phyloP scores from a whole-genome alignment of 176 grass and related monocot genomes.

The Pontederia paniculata region DNA sequence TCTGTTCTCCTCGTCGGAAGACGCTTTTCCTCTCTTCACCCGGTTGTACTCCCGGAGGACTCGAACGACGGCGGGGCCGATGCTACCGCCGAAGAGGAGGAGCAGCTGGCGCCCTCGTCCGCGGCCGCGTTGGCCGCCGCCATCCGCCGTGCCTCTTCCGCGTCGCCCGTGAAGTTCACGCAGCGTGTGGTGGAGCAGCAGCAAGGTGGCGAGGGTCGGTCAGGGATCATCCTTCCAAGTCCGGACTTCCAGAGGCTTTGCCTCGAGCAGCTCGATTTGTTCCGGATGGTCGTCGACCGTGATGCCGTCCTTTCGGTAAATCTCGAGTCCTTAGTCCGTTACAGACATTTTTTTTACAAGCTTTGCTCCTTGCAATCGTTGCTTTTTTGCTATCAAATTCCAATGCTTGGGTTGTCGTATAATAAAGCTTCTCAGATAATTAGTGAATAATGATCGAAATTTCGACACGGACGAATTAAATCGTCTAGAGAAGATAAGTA shows the following conservation, averaged over 20 bases:
- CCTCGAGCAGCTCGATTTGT: conserved; percentile 58
- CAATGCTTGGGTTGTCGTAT: too few relatives aligned
- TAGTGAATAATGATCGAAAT: too few relatives aligned
- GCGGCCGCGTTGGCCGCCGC: conserved; percentile 36
- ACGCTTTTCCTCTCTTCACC: conserved; percentile 12
- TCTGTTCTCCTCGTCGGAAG: neutral
- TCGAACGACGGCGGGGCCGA: neutral
- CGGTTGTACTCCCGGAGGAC: conserved; percentile 7
- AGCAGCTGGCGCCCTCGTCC: conserved; percentile 27
- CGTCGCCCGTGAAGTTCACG: conserved; percentile 46
- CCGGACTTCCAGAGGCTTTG: conserved; percentile 50
- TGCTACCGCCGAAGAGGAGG: too few relatives aligned
- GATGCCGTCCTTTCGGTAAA: conserved; percentile 50
- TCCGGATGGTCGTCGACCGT: conserved; percentile 32
- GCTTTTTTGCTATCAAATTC: too few relatives aligned
- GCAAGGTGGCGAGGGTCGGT: neutral
- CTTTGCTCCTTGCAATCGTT: too few relatives aligned
- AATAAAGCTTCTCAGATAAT: too few relatives aligned
- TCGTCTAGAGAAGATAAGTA: too few relatives aligned
- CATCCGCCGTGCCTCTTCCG: conserved; percentile 37
- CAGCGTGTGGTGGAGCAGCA: conserved; percentile 17
- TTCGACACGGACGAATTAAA: too few relatives aligned
- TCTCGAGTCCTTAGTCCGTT: neutral
- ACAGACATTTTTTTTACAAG: too few relatives aligned
- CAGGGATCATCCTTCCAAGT: conserved; percentile 30